These are phyloP conservation scores for Colletotrichum cordylinicola DNA, from an alignment of 2,329 filamentous ascomycete species.

Conservation along the genomic window DNA sequence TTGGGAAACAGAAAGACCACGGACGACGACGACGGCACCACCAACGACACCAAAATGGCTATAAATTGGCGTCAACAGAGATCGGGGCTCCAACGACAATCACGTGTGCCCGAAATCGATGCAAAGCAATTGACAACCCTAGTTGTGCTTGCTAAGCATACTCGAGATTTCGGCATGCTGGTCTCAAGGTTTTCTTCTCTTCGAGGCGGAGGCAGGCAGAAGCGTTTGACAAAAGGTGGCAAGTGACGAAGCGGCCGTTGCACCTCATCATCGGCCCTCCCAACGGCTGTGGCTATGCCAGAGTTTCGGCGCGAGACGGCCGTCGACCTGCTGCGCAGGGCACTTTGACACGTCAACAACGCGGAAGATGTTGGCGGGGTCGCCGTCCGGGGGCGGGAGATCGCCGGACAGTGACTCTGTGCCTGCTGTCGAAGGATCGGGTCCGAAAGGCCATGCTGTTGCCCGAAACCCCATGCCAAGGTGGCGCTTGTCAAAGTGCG, in stretches of 20 bases:
- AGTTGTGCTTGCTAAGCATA: not conserved
- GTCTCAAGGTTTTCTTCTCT: not conserved
- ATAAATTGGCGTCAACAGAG: too few relatives aligned
- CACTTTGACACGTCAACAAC: not conserved
- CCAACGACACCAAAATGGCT: too few relatives aligned
- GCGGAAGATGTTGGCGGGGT: not conserved
- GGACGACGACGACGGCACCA: not conserved
- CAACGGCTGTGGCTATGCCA: not conserved
- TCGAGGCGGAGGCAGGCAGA: not conserved
- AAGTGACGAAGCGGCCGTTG: not conserved
- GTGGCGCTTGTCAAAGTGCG: slow-evolving; percentile 5
- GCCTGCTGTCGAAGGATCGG: not conserved
- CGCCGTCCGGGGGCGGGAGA: not conserved
- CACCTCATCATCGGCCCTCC: not conserved
- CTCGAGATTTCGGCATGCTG: not conserved
- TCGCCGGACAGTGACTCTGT: not conserved
- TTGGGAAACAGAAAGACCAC: not conserved
- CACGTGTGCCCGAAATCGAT: not conserved
- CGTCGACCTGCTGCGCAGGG: not conserved
- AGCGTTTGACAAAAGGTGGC: not conserved
- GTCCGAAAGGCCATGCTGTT: not conserved
- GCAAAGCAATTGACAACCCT: not conserved
- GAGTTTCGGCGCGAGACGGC: not conserved
- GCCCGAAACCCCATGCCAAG: slow-evolving; percentile 2
- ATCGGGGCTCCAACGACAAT: not conserved